phyloP scores from a whole-genome alignment of 805 yeast species.

The Nadsonia fulvescens region DNA sequence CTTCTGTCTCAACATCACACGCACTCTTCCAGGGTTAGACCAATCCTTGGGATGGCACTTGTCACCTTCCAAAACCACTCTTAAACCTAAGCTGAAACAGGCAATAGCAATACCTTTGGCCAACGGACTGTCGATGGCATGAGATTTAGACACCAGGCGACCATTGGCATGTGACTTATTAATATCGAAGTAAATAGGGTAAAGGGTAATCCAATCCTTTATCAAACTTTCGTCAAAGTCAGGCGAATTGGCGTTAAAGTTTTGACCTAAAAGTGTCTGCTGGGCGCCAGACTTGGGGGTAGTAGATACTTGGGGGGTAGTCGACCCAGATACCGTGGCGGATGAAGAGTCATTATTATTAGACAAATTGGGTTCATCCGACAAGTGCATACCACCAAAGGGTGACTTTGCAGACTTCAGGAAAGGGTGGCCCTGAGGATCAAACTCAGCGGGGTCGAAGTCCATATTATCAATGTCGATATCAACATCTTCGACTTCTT shows the following conservation, averaged over 20 bases:
- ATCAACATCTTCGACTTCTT: constrained; percentile 41
- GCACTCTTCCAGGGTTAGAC: constrained; percentile 93
- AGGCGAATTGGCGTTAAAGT: constrained; percentile 32
- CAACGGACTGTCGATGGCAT: constrained; percentile 72
- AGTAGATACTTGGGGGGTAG: constrained; percentile 7
- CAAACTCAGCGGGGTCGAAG: constrained; percentile 85
- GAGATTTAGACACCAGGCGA: constrained; percentile 50
- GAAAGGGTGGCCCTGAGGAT: constrained; percentile 23
- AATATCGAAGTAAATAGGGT: constrained; percentile 85
- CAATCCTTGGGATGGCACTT: constrained; percentile 92
- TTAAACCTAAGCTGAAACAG: constrained; percentile 20
- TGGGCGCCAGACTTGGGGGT: constrained; percentile 7
- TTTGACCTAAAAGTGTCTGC: constrained; percentile 9
- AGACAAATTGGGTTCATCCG: background rate
- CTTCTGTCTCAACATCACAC: constrained; percentile 44
- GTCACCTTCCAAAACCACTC: constrained; percentile 31
- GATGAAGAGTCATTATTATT: constrained; percentile 6
- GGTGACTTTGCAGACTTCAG: constrained; percentile 7
- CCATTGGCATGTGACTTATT: constrained; percentile 64
- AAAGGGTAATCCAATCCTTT: constrained; percentile 52
- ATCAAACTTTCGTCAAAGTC: constrained; percentile 31
- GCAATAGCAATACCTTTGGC: constrained; percentile 76
- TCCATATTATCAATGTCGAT: constrained; percentile 81
- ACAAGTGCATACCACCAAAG: constrained; percentile 5
- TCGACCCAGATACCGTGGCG: constrained; percentile 7